These are phyloP conservation scores for Hyaloscypha variabilis DNA, from an alignment of 495 filamentous ascomycete genomes.

Conservation along the genomic window DNA sequence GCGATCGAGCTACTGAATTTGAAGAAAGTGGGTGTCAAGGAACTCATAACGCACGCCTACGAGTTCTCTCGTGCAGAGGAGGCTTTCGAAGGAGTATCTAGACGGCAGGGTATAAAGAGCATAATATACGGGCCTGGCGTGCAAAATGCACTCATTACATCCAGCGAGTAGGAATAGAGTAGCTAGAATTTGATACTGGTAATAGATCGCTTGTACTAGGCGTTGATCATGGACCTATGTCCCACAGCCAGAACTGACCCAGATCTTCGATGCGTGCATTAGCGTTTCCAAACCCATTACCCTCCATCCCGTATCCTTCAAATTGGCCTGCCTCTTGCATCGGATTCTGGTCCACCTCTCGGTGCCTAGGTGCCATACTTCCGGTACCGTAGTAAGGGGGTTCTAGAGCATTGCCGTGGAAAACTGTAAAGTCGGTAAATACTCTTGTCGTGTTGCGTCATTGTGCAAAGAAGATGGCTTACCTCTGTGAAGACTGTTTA, in stretches of 20 bases:
- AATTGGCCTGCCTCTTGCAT: slow-evolving; percentile 2
- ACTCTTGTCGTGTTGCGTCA: not conserved
- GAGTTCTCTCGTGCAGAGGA: no score
- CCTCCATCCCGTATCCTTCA: not conserved
- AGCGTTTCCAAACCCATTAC: not conserved
- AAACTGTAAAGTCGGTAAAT: slow-evolving; percentile 1
- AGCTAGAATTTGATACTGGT: slow-evolving; percentile 6
- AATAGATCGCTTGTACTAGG: not conserved
- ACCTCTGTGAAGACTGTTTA: slow-evolving; percentile 17
- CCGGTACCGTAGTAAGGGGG: not conserved
- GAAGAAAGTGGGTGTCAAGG: no score
- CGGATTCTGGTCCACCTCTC: not conserved
- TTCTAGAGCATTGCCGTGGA: not conserved
- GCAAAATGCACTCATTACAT: no score
- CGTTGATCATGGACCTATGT: slow-evolving; percentile 7
- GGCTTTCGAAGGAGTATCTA: no score
- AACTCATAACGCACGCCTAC: no score
- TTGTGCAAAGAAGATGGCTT: not conserved
- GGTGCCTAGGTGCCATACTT: not conserved
- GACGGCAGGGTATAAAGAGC: no score
- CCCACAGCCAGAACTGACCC: slow-evolving; percentile 20
- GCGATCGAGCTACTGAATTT: no score
- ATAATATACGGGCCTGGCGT: no score
- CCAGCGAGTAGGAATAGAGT: not conserved
- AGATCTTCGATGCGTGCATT: slow-evolving; percentile 15